These are phyloP conservation scores for Mucor velutinosus DNA, from an alignment of 371 early-diverging fungal species.

Conservation along the genomic window DNA sequence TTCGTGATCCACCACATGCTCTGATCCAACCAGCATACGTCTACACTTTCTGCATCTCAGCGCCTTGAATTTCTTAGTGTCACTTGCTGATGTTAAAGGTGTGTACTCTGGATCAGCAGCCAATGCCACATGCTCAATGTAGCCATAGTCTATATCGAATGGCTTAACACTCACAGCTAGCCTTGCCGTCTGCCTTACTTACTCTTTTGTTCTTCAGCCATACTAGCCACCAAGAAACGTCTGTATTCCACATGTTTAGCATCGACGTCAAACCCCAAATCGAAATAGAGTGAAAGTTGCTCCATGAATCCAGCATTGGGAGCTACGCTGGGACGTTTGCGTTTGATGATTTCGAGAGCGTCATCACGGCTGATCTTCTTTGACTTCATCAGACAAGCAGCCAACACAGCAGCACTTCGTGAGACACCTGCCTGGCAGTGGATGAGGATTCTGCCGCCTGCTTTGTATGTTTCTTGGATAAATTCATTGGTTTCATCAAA, in stretches of 20 bases:
- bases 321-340: slow-evolving; percentile 48
- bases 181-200: slow-evolving; percentile 6
- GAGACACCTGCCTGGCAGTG: slow-evolving; percentile 66
- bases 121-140: slow-evolving; percentile 52
- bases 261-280: slow-evolving; percentile 63
- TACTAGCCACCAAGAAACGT: slow-evolving; percentile 64
- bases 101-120: slow-evolving; percentile 53
- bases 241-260: slow-evolving; percentile 65
- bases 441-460: slow-evolving; percentile 61
- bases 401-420: slow-evolving; percentile 34
- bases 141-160: slow-evolving; percentile 25
- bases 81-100: slow-evolving; percentile 12
- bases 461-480: slow-evolving; percentile 52
- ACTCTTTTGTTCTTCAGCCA: slow-evolving; percentile 61
- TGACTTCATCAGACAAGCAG: slow-evolving; percentile 73
- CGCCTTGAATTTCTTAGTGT: slow-evolving; percentile 26
- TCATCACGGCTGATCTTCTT: slow-evolving; percentile 43
- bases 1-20: slow-evolving; percentile 73
- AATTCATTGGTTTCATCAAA: slow-evolving; percentile 68
- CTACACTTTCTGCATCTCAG: slow-evolving; percentile 62
- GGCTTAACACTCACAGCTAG: neutral
- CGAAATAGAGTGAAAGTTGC: slow-evolving; percentile 41
- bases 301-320: slow-evolving; percentile 48
- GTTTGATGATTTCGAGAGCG: slow-evolving; percentile 55
- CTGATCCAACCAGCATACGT: slow-evolving; percentile 57